Conservation (phyloP, 2,329 filamentous ascomycete species). For the Fusarium piperis region DNA sequence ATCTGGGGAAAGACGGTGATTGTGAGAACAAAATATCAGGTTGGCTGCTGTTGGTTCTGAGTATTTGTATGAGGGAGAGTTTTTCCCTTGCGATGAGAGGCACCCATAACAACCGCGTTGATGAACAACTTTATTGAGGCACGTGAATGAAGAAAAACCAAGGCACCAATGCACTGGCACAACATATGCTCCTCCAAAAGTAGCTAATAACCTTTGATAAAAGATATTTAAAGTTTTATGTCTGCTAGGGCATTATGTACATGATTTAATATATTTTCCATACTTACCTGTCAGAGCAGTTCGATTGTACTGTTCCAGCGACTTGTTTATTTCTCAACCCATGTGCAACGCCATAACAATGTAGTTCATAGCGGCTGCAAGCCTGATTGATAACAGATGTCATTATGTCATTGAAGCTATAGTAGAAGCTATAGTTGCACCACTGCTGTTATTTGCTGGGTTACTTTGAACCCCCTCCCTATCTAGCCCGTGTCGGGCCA, state of each 20-base stretch:
- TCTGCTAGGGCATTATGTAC: no score
- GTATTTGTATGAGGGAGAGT: background rate
- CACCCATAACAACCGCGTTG: background rate
- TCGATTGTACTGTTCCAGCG: no score
- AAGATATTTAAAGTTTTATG: no score
- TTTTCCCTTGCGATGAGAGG: background rate
- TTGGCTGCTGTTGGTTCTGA: background rate
- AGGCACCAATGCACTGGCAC: no score
- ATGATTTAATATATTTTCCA: no score
- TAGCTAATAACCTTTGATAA: no score
- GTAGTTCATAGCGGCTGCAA: background rate
- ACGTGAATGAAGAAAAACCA: no score
- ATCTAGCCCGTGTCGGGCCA: background rate
- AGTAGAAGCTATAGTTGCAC: background rate
- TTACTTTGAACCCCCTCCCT: background rate
- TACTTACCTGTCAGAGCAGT: no score
- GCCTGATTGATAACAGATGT: background rate
- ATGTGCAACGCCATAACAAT: no score
- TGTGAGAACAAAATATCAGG: background rate
- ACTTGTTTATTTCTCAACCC: no score
- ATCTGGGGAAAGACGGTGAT: constrained; percentile 10
- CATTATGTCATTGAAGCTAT: background rate
- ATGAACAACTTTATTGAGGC: no score
- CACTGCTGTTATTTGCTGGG: background rate
- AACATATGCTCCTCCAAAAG: no score